A percentile compares a stretch with the other conserved stretches of the same genome.
phyloP scores from a whole-genome alignment of 2,329 filamentous ascomycete genomes.

The Epicoccum nigrum region DNA sequence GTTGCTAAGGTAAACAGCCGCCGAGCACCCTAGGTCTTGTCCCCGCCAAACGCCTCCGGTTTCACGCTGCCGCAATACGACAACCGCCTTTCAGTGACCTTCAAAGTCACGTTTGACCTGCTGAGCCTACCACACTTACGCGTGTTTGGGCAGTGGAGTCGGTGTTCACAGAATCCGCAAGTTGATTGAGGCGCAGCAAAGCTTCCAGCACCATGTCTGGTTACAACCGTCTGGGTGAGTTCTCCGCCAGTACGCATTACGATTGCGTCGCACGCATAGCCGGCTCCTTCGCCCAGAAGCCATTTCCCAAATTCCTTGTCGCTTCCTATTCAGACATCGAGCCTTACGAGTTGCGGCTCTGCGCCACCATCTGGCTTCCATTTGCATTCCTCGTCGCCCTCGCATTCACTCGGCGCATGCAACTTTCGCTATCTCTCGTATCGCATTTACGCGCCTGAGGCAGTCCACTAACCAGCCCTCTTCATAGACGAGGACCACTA shows the following conservation, averaged over 20 bases:
- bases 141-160: conserved; percentile 26
- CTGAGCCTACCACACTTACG: conserved; percentile 19
- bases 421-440: conserved; percentile 4
- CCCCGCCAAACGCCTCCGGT: conserved; percentile 42
- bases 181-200: conserved; percentile 33
- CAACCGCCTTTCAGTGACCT: conserved; percentile 24
- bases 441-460: conserved; percentile 25
- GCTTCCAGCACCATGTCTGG: conserved; percentile 35
- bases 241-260: conserved; percentile 17
- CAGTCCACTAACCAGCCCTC: conserved; percentile 25
- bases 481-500: conserved; percentile 37
- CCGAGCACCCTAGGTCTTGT: conserved; percentile 15
- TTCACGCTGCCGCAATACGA: conserved; percentile 31
- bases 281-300: conserved; percentile 22
- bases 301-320: conserved; percentile 14
- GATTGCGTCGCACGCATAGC: conserved; percentile 19
- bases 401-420: conserved; percentile 19
- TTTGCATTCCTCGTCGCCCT: conserved; percentile 15
- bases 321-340: conserved; percentile 2
- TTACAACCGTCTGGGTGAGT: conserved; percentile 48
- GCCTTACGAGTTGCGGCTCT: conserved; percentile 9
- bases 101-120: conserved; percentile 24
- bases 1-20: conserved; percentile 43
- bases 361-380: conserved; percentile 6
- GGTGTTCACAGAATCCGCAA: conserved; percentile 26